These are phyloP conservation scores for Trametes sp. DNA, from an alignment of 1,284 basidiomycete species.

Conservation along the genomic window DNA sequence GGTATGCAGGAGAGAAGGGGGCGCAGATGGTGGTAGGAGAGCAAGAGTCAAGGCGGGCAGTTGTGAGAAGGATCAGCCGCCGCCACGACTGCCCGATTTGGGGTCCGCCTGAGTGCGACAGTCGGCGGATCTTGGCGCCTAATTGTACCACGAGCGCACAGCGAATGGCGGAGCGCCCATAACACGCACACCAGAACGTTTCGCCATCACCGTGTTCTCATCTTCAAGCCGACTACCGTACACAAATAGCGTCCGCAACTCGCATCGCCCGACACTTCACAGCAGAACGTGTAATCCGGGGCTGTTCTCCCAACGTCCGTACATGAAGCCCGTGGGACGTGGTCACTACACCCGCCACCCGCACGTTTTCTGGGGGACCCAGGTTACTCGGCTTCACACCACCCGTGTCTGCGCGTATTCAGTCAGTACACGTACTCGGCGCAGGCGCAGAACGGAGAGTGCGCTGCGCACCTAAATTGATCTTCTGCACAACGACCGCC, in stretches of 20 bases:
- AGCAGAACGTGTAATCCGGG: conserved; percentile 5
- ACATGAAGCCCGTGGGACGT: conserved; percentile 4
- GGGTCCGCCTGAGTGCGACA: conserved; percentile 13
- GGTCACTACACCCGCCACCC: conserved; percentile 29
- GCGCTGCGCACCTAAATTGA: conserved; percentile 58
- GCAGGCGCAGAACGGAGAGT: neutral
- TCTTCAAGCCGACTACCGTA: conserved; percentile 6
- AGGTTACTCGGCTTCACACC: conserved; percentile 63
- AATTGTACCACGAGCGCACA: neutral
- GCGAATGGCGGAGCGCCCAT: conserved; percentile 12
- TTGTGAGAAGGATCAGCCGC: conserved; percentile 11
- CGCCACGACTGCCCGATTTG: conserved; percentile 22
- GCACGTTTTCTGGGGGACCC: conserved; percentile 66
- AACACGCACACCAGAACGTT: conserved; percentile 18
- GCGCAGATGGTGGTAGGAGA: conserved; percentile 20
- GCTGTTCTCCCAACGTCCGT: conserved; percentile 8
- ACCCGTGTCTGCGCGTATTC: conserved; percentile 54
- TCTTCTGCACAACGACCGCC: conserved; percentile 66
- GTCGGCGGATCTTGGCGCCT: conserved; percentile 33
- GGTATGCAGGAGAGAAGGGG: conserved; percentile 1
- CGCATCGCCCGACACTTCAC: conserved; percentile 3
- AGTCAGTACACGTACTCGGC: conserved; percentile 5
- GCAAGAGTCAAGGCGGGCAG: conserved; percentile 17
- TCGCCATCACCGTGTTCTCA: neutral
- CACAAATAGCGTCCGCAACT: neutral